Base-by-base conservation (phyloP, 768 basidiomycete genomes). In the Lanmaoa pseudosensibilis region DNA sequence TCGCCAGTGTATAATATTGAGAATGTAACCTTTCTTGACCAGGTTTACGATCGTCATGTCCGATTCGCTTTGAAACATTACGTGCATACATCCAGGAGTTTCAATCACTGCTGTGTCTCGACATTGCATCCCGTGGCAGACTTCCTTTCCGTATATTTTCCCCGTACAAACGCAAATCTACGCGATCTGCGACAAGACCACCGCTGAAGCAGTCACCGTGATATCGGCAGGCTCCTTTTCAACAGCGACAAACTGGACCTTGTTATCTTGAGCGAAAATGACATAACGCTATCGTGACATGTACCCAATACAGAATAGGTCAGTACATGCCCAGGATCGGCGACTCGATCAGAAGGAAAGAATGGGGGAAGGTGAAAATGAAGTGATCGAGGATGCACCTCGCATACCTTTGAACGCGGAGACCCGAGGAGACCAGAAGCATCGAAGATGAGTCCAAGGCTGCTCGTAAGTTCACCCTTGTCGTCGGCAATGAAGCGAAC, bases 401-500 rank as follows among this genome's bases (percentile, higher is more conserved):
- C 1, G 25, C 69, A 33, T 61, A 83, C 85, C 79, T 86, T 87
- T 48, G 86, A 81, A 43, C 90, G 86, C 1, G 82, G 81, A 11
- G 79, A 81, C 19, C 90, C 90, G 15, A 93, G 80, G 15, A 84
- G 65, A 4, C 75, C 72, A 10, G 84, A 78, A 1, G 82, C 87
- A 58, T 89, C 85, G 57, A 87, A 85, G 37, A 82, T 58, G 15
- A 87, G 77, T 2, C 88, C 87, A 45, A 85, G 66, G 8, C 75
- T 73, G 21, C 78, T 73, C 12, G 80, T 74, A 62, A 87, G 80
- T 4, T 79, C 71, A 27, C 80, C 89, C 53, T 79, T 78, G 69
- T 93, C 90, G 57, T 90, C 88, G 11, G 85, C 80, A 49, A 87
- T 79, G 72, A 88, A 87, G 40, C 76, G 80, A 38, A 85, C 75